Base-by-base conservation (phyloP, 495 filamentous ascomycete species). In the Amorphotheca resinae region DNA sequence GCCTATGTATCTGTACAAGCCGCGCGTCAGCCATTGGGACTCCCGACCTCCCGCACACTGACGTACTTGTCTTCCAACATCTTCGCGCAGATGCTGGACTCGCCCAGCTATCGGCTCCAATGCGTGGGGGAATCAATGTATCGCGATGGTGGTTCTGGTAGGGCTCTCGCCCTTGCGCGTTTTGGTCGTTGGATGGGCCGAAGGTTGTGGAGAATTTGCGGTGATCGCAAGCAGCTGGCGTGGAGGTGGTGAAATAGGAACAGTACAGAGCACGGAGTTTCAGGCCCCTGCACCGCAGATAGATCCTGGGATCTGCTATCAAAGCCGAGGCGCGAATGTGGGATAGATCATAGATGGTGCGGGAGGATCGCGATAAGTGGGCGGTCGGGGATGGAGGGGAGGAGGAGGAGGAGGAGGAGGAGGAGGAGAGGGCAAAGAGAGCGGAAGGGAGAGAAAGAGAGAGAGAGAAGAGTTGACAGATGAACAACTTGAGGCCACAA, bases 11-110 rank as follows among this genome's bases (percentile, higher is more conserved):
- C 52, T 58, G 42, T 25, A 22, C 15, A 22, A n/a, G 22, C 23
- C 42, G 16, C 37, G 20, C 14, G 37, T 55, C 23, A 55, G 48
- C 42, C 39, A 38, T 35, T 25, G 36, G 41, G 9, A 8, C 33
- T 36, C 3, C 1, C 14, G 16, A 9, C 38, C 22, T 16, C 38
- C 23, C 11, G 18, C 25, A 3, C 20, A 26, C 45, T 48, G 52
- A 61, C 81, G 52, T 82, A 93, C 85, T 91, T 93, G 59, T 93
- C 85, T 65, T 86, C 80, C 61, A 89, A 47, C 76, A 84, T 87
- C 53, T 64, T 80, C 60, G 63, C 59, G 54, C 42, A 46, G 36
- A 51, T 41, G 26, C 41, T 22, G 15, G 20, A 22, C 4, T 33
- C 35, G 34, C 26, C 36, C 46, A 50, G 38, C 51, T 58, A 61